Conservation (phyloP, 2,329 filamentous ascomycete species). For the Parastagonospora nodorum region DNA sequence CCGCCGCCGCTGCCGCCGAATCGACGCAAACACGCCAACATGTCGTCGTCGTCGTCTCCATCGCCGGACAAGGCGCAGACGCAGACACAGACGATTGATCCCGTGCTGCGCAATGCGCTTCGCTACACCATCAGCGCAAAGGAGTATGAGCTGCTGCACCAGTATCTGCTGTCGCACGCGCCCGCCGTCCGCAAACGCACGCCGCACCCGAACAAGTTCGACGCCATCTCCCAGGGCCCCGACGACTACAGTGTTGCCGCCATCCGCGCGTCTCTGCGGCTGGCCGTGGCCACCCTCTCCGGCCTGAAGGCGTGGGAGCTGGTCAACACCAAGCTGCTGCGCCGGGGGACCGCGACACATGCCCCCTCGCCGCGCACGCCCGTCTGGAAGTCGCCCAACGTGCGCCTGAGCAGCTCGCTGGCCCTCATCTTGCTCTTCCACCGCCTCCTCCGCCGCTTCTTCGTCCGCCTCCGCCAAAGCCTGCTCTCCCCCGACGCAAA, state of each 20-base stretch:
- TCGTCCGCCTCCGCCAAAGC: conserved; percentile 76
- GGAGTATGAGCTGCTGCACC: conserved; percentile 85
- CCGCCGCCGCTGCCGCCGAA: conserved; percentile 13
- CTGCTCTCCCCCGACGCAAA: conserved; percentile 79
- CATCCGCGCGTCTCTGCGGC: conserved; percentile 52
- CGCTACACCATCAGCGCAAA: conserved; percentile 82
- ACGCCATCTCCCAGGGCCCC: conserved; percentile 54
- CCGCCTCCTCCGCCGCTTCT: conserved; percentile 87
- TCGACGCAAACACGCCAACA: conserved; percentile 22
- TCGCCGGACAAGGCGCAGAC: conserved; percentile 31
- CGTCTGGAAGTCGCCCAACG: conserved; percentile 64
- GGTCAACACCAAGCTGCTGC: conserved; percentile 44
- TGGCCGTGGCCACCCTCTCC: conserved; percentile 50
- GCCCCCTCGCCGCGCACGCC: conserved; percentile 48
- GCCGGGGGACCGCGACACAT: conserved; percentile 32
- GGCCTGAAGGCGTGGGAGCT: conserved; percentile 55
- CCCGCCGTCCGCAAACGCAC: conserved; percentile 61
- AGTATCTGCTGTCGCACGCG: conserved; percentile 78
- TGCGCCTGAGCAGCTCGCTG: conserved; percentile 80
- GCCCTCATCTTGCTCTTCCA: conserved; percentile 88
- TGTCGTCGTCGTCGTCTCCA: conserved; percentile 42
- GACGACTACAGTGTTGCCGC: conserved; percentile 56
- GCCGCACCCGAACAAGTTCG: conserved; percentile 57
- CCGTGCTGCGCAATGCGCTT: conserved; percentile 81
- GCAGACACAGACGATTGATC: conserved; percentile 56